phyloP scores from a whole-genome alignment of 345 rosid species.

The Populus davidiana region DNA sequence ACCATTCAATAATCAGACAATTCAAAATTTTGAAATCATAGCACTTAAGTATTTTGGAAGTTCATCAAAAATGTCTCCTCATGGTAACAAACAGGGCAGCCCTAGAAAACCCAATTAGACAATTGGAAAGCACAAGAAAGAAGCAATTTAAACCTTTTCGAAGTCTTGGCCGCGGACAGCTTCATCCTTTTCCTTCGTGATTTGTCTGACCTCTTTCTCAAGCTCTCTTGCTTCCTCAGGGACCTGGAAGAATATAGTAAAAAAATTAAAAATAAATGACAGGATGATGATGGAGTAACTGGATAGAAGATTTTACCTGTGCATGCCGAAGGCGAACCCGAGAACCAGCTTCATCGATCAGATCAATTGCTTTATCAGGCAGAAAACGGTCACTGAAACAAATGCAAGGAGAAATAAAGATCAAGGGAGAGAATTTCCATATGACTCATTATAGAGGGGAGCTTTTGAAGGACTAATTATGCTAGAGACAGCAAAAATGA shows the following conservation, averaged over 20 bases:
- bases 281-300: not conserved
- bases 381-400: constrained; percentile 84
- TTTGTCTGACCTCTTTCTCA: constrained; percentile 90
- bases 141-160: constrained; percentile 61
- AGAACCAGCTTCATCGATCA: constrained; percentile 99
- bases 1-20: not conserved
- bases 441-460: not conserved
- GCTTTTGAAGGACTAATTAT: not conserved
- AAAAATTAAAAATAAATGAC: not conserved
- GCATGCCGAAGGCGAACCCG: constrained; percentile 95
- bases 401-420: not conserved
- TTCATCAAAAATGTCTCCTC: not conserved
- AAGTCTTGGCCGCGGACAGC: constrained; percentile 94
- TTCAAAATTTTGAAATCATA: not conserved
- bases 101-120: not conserved
- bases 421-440: not conserved
- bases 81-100: not conserved
- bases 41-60: not conserved
- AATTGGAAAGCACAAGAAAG: not conserved
- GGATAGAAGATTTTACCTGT: constrained; percentile 47
- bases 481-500: not conserved
- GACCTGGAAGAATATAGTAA: constrained; percentile 42
- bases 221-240: constrained; percentile 98
- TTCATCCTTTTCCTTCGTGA: constrained; percentile 93
- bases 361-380: constrained; percentile 97